Conservation (phyloP, 1,139 yeast species). For the Zygosaccharomyces pseudobailii region DNA sequence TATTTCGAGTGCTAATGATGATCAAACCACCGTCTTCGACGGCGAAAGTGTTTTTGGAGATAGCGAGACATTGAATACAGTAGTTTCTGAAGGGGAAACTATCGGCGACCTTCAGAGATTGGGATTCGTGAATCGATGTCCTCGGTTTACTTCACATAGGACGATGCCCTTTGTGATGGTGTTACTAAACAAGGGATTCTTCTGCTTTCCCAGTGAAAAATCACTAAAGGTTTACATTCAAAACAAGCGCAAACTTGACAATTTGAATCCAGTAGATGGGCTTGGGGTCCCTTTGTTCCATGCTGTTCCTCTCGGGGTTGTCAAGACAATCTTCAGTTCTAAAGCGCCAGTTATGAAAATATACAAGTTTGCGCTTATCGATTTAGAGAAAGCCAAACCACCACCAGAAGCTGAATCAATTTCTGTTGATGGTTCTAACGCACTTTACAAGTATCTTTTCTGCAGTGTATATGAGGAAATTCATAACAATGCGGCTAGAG, state of each 20-base stretch:
- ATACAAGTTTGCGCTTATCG: slow-evolving; percentile 26
- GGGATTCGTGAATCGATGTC: slow-evolving; percentile 29
- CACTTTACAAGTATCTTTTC: slow-evolving; percentile 21
- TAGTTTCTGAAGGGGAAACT: slow-evolving; percentile 23
- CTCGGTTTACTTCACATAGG: slow-evolving; percentile 24
- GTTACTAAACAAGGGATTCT: slow-evolving; percentile 30
- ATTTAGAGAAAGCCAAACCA: slow-evolving; percentile 10
- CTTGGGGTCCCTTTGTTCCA: slow-evolving; percentile 36
- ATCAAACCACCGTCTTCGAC: slow-evolving; percentile 20
- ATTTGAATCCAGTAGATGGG: slow-evolving; percentile 15
- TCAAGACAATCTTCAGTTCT: slow-evolving; percentile 27
- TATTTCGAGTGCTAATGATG: slow-evolving; percentile 9
- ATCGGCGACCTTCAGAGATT: slow-evolving; percentile 27
- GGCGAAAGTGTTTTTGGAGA: slow-evolving; percentile 14
- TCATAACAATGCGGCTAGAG: slow-evolving; percentile 14
- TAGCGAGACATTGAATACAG: slow-evolving; percentile 19
- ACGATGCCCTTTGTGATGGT: slow-evolving; percentile 33
- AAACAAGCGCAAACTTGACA: slow-evolving; percentile 29
- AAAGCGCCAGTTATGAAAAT: slow-evolving; percentile 30
- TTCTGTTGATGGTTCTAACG: slow-evolving; percentile 9
- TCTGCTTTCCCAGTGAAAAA: slow-evolving; percentile 32
- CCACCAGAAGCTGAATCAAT: slow-evolving; percentile 13
- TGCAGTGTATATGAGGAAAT: slow-evolving; percentile 21
- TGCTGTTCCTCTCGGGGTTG: slow-evolving; percentile 26
- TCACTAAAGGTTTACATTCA: slow-evolving; percentile 27